Evolutionary conservation across 2,329 filamentous ascomycete genomes (phyloP).

Genomic region (Gnomoniopsis smithogilvyi): DNA sequence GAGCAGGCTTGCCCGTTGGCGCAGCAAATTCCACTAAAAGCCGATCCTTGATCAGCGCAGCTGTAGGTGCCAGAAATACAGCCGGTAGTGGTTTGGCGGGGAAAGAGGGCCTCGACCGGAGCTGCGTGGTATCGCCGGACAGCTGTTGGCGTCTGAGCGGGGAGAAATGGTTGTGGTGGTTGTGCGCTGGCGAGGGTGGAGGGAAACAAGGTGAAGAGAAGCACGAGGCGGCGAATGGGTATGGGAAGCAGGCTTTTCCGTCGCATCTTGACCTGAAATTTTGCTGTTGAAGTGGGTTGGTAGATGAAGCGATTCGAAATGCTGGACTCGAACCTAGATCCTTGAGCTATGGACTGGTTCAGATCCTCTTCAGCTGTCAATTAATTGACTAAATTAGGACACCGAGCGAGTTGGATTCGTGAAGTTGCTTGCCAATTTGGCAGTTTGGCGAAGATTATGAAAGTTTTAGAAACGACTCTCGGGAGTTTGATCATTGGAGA

Average conservation of each 20-base stretch:
- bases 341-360: neutral
- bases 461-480: neutral
- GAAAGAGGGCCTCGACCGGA: conserved; percentile 17
- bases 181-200: conserved; percentile 22
- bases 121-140: conserved; percentile 11
- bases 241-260: conserved; percentile 2
- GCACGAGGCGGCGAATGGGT: conserved; percentile 1
- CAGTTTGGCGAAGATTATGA: neutral
- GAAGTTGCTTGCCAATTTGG: neutral
- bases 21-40: conserved; percentile 50
- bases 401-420: neutral
- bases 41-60: conserved; percentile 44
- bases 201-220: conserved; percentile 15
- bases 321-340: neutral
- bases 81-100: conserved; percentile 24
- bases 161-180: conserved; percentile 26
- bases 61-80: conserved; percentile 48
- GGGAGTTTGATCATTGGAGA: neutral
- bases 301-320: neutral
- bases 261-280: conserved; percentile 13
- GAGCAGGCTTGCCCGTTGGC: conserved; percentile 47
- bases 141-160: conserved; percentile 25
- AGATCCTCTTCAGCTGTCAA: neutral
- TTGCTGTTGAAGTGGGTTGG: neutral
- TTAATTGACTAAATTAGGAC: neutral